A percentile compares a stretch with the other conserved stretches of the same genome.
Conservation (phyloP, 306 rosid species). For the Argentina anserina region DNA sequence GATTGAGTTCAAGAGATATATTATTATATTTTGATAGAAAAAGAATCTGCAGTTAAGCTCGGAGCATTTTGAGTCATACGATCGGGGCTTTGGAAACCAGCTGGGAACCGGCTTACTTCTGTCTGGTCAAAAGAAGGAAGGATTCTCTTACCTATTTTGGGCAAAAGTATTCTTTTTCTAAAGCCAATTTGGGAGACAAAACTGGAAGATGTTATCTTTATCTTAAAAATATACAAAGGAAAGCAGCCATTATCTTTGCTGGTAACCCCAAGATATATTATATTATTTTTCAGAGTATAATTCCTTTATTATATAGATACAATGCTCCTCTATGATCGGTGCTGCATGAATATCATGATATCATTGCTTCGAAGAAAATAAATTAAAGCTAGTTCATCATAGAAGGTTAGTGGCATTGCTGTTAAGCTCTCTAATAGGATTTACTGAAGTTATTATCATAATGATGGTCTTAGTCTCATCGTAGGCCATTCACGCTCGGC, state of each 20-base stretch:
- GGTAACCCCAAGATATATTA: slow-evolving; percentile 12
- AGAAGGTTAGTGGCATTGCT: not conserved
- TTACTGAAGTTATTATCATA: too few relatives aligned
- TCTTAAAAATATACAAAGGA: slow-evolving; percentile 10
- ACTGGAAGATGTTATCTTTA: slow-evolving; percentile 21
- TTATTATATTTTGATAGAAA: not conserved
- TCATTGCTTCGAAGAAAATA: slow-evolving; percentile 2
- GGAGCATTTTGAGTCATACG: not conserved
- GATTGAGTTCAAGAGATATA: not conserved
- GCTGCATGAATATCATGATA: not conserved
- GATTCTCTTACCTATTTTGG: slow-evolving; percentile 29
- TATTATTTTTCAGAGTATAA: slow-evolving; percentile 22
- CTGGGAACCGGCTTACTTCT: not conserved
- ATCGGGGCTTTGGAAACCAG: slow-evolving; percentile 4
- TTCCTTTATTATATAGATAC: not conserved
- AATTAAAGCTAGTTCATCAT: not conserved
- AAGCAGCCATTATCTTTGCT: slow-evolving; percentile 22
- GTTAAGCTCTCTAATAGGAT: not conserved
- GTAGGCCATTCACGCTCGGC: not conserved
- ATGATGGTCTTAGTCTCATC: too few relatives aligned
- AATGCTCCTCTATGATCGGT: not conserved
- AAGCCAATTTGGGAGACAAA: slow-evolving; percentile 27
- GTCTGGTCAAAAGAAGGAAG: slow-evolving; percentile 39
- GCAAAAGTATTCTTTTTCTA: slow-evolving; percentile 30
- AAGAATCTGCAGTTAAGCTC: not conserved